Percentiles rank a stretch among this genome's conserved stretches.
Evolutionary conservation across 495 filamentous ascomycete genomes (phyloP).

Genomic region (Bathelium albidoporum): DNA sequence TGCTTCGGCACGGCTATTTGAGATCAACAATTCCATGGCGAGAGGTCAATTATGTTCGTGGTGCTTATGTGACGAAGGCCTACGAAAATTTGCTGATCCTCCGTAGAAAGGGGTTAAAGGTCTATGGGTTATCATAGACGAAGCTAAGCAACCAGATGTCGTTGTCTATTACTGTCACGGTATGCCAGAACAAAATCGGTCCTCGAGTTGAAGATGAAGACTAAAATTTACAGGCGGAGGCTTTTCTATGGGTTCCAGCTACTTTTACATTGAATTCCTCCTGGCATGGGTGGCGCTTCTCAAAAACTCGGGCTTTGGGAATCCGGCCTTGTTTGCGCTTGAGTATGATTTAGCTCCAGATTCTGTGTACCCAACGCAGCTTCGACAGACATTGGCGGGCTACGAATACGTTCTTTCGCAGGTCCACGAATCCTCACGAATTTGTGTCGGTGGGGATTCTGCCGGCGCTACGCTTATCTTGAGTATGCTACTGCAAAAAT

Average conservation of each 20-base stretch:
- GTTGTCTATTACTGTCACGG: slow-evolving; percentile 68
- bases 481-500: slow-evolving; percentile 52
- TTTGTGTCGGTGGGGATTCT: slow-evolving; percentile 63
- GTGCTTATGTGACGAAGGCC: not conserved
- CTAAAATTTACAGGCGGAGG: slow-evolving; percentile 47
- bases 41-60: slow-evolving; percentile 43
- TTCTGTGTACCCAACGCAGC: slow-evolving; percentile 54
- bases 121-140: slow-evolving; percentile 49
- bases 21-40: slow-evolving; percentile 51
- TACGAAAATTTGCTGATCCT: not conserved
- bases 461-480: slow-evolving; percentile 62
- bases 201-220: not conserved
- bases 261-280: slow-evolving; percentile 76
- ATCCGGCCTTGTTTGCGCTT: slow-evolving; percentile 66
- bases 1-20: slow-evolving; percentile 58
- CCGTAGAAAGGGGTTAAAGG: slow-evolving; percentile 40
- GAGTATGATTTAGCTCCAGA: slow-evolving; percentile 76
- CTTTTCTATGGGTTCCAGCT: slow-evolving; percentile 64
- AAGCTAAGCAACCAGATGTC: slow-evolving; percentile 48
- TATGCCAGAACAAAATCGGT: slow-evolving; percentile 20
- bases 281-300: slow-evolving; percentile 53
- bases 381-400: slow-evolving; percentile 52
- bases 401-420: slow-evolving; percentile 55
- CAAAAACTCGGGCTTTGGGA: slow-evolving; percentile 47
- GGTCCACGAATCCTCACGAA: slow-evolving; percentile 40